Evolutionary conservation across 495 filamentous ascomycete genomes (phyloP), one percentile per base, ranked within the genome.

Genomic region (Friedmanniomyces endolithicus): DNA sequence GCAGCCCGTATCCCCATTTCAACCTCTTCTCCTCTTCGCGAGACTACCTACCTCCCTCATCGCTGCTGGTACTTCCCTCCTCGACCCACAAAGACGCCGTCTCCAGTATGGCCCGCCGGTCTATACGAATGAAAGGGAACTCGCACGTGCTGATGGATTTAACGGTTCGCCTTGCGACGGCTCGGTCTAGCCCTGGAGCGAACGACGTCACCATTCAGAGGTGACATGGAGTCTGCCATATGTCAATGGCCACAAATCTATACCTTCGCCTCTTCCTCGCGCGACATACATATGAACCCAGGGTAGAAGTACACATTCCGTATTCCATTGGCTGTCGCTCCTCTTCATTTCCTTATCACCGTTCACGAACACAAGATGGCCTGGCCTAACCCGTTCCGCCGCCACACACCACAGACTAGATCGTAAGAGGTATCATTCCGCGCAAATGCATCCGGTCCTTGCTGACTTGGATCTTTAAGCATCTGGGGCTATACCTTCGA

Each of bases 401-500:
- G 65, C 31, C 24, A 48, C 11, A 69, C 67, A 11, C 50, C 65
- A 12, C 66, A 69, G 31, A 70, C 69, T 1, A 34, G 61, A 55
- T 57, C 53, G 69, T 69, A 58, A 50, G 67, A 49, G 20, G 8
- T n/a, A 53, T 56, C 23, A 16, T 48, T 3, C 61, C 19, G 20
- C 57, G 22, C 37, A 50, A 34, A 27, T 56, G 25, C 22, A 23
- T 31, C 34, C 14, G 17, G 14, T 40, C 35, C 29, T 24, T 31
- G 17, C 44, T 35, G 3, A 27, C 43, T 12, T 24, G 11, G 55
- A 45, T 25, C 17, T 47, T 57, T 61, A 34, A 75, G 69, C 41
- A 71, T 67, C 53, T 90, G 82, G 81, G 85, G 78, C 6, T 76
- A 86, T 59, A 75, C 74, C 6, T 90, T 90, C 63, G 73, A 81